Evolutionary conservation across 1,284 basidiomycete genomes (phyloP), one percentile per base, ranked within the genome.

Genomic region (Ceratorhiza oryzae-sativae): DNA sequence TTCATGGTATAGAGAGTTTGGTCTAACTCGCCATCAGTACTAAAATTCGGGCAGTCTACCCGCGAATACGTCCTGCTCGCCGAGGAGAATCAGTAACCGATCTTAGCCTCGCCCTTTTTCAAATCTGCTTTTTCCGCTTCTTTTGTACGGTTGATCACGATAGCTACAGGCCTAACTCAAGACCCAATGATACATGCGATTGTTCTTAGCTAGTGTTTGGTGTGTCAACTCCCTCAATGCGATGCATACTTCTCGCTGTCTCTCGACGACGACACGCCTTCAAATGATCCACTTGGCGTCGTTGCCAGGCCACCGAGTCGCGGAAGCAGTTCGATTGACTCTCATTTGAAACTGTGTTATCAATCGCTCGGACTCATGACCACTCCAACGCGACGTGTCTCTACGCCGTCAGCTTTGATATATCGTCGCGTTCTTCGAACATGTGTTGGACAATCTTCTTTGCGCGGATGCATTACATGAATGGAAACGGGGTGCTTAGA

Each of bases 11-110:
- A n/a, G 39, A 30, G 15, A 8, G 34, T n/a, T 9, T 60, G 20
- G n/a, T 56, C 48, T 58, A 36, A 61, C 39, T 49, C 49, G 36
- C 12, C 32, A 53, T 68, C 76, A 97, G 94, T 97, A 20, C 88
- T 97, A 77, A 97, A 95, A 81, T 97, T 97, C 77, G 95, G 94
- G 1, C 87, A 90, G 74, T 95, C 93, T 3, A 87, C 86, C 25
- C 83, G 92, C 75, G 95, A 97, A 83, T 97, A 96, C 79, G 94
- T 97, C 1, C 83, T 97, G 34, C 82, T 97, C 32, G 90, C 92
- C 77, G 94, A 95, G 75, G 92, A 94, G 65, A 88, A 86, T 25
- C 62, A 15, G 51, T 61, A 61, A 15, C 13, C 18, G 34, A 36
- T n/a, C 53, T 18, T 18, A 18, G 3, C 30, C 27, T 51, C 10